These are phyloP conservation scores for Magnolia officinalis DNA, from an alignment of 164 flowering plant species.

Conservation along the genomic window DNA sequence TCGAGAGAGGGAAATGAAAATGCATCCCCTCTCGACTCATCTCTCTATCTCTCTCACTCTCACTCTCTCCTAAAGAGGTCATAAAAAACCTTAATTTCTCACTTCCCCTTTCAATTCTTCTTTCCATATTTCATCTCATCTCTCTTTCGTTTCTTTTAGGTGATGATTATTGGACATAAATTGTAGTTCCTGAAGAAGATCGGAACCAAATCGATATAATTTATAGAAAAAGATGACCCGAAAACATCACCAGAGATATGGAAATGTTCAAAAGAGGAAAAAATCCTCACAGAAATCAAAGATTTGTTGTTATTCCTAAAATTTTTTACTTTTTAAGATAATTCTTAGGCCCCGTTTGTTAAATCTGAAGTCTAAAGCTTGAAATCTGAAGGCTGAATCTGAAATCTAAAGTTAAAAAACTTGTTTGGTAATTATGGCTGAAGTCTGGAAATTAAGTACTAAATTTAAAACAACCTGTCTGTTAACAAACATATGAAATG, in stretches of 20 bases:
- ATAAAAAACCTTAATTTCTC: background rate
- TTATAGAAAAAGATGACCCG: conserved; percentile 37
- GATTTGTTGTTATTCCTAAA: background rate
- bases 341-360: background rate
- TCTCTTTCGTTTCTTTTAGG: background rate
- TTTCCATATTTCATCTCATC: background rate
- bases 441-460: too few species aligned
- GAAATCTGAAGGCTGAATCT: too few species aligned
- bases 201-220: conserved; percentile 27
- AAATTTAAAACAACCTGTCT: too few species aligned
- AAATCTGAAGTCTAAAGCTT: too few species aligned
- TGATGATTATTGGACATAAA: conserved; percentile 53
- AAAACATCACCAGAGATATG: conserved; percentile 8
- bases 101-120: background rate
- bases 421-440: too few species aligned
- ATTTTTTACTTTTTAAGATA: background rate
- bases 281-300: background rate
- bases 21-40: too few species aligned
- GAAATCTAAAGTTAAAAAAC: too few species aligned
- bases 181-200: conserved; percentile 26
- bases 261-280: conserved; percentile 4
- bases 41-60: conserved; percentile 7
- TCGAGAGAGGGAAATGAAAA: too few species aligned
- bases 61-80: conserved; percentile 13
- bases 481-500: too few species aligned